Evolutionary conservation across 2,329 filamentous ascomycete genomes (phyloP).

Genomic region (Penicillium polonicum): DNA sequence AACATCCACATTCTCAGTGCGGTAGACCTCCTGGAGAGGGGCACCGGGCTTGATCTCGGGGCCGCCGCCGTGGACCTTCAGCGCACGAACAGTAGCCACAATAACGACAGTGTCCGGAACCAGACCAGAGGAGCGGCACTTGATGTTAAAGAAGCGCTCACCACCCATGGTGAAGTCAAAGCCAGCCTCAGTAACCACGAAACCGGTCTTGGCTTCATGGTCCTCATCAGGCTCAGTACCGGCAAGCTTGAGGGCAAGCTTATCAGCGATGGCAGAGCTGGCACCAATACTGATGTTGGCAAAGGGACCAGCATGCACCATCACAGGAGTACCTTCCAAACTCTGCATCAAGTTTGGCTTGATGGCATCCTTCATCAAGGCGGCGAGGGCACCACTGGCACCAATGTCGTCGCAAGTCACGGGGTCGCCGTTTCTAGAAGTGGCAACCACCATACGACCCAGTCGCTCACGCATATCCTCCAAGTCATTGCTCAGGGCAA

Average conservation of each 20-base stretch:
- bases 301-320: constrained; percentile 96
- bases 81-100: constrained; percentile 88
- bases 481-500: constrained; percentile 86
- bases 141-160: constrained; percentile 99
- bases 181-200: constrained; percentile 93
- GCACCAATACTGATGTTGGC: constrained; percentile 98
- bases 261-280: constrained; percentile 91
- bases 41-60: constrained; percentile 90
- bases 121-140: constrained; percentile 91
- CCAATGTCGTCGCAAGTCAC: constrained; percentile 96
- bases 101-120: constrained; percentile 91
- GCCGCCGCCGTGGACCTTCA: constrained; percentile 96
- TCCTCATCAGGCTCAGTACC: constrained; percentile 92
- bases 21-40: constrained; percentile 82
- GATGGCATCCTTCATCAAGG: constrained; percentile 96
- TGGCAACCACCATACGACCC: constrained; percentile 92
- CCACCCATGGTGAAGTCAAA: constrained; percentile 99
- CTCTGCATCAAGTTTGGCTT: constrained; percentile 99
- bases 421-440: constrained; percentile 78
- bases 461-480: constrained; percentile 88
- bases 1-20: constrained; percentile 88
- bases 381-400: constrained; percentile 85
- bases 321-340: constrained; percentile 92
- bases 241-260: constrained; percentile 90
- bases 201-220: constrained; percentile 77